Conservation (phyloP, 495 filamentous ascomycete species). For the Pseudomonodictys pantanalensis region DNA sequence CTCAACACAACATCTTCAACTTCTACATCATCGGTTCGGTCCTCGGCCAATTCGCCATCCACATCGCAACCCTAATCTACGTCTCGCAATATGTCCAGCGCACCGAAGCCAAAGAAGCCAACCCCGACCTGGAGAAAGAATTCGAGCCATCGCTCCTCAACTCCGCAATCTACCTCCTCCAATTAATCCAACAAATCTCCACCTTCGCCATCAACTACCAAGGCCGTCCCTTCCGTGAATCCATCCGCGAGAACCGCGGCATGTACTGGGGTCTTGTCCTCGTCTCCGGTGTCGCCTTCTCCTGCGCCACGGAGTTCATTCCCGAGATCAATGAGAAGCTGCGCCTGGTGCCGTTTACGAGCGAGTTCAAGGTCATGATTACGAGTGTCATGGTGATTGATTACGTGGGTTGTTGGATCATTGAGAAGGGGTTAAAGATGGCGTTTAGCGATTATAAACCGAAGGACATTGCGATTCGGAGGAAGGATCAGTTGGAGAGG, state of each 20-base stretch:
- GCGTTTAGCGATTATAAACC: constrained; percentile 89
- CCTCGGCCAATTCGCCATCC: constrained; percentile 94
- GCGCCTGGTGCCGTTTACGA: constrained; percentile 86
- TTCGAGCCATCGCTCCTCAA: constrained; percentile 94
- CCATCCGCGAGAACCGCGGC: constrained; percentile 87
- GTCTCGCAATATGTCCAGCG: constrained; percentile 82
- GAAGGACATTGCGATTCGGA: constrained; percentile 85
- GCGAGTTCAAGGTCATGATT: constrained; percentile 84
- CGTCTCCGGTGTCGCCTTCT: constrained; percentile 86
- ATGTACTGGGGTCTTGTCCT: constrained; percentile 97
- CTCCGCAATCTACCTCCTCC: constrained; percentile 93
- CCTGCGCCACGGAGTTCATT: constrained; percentile 92
- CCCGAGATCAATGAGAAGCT: constrained; percentile 94
- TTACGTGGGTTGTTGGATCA: constrained; percentile 80
- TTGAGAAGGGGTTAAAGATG: constrained; percentile 83
- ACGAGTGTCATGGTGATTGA: constrained; percentile 84
- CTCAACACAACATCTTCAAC: constrained; percentile 99
- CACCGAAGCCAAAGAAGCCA: constrained; percentile 68
- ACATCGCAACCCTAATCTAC: constrained; percentile 92
- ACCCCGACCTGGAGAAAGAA: constrained; percentile 90
- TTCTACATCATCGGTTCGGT: constrained; percentile 97
- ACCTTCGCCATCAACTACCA: constrained; percentile 99
- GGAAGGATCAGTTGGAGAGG: constrained; percentile 80
- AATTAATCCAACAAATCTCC: constrained; percentile 98
- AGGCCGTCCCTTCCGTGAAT: constrained; percentile 94